Evolutionary conservation across 2,329 filamentous ascomycete genomes (phyloP).

Genomic region (Nemania serpens): DNA sequence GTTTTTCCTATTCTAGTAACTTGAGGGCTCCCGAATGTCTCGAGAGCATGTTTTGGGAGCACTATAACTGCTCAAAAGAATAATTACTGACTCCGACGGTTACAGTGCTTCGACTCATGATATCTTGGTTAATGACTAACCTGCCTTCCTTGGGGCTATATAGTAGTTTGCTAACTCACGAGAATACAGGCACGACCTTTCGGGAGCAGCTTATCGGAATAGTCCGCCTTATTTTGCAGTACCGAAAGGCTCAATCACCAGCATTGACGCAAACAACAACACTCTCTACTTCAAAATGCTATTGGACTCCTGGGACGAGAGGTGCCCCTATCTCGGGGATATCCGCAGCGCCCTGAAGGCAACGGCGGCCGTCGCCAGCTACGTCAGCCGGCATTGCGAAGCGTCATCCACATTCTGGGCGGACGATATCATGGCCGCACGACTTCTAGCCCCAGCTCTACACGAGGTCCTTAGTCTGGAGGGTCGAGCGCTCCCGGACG

Average conservation of each 20-base stretch:
- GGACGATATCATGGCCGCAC: slow-evolving; percentile 34
- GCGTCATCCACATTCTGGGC: slow-evolving; percentile 31
- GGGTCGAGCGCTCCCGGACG: slow-evolving; percentile 32
- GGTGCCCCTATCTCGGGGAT: slow-evolving; percentile 33
- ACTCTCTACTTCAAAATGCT: slow-evolving; percentile 30
- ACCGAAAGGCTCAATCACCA: slow-evolving; percentile 28
- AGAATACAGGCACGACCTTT: slow-evolving; percentile 35
- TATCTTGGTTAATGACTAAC: slow-evolving; percentile 33
- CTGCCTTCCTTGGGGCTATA: no score
- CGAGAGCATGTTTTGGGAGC: no score
- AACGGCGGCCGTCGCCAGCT: slow-evolving; percentile 36
- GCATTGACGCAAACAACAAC: slow-evolving; percentile 31
- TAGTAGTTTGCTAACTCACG: background rate
- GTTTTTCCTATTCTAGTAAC: no score
- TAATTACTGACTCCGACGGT: no score
- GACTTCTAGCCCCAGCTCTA: slow-evolving; percentile 34
- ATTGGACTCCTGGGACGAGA: slow-evolving; percentile 30
- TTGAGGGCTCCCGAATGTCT: no score
- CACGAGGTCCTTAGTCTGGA: slow-evolving; percentile 36
- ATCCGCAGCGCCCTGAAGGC: slow-evolving; percentile 33
- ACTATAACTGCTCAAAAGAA: no score
- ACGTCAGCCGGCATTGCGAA: slow-evolving; percentile 31
- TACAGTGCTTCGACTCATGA: slow-evolving; percentile 36
- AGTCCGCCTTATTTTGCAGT: slow-evolving; percentile 30
- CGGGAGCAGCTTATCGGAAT: slow-evolving; percentile 36